Evolutionary conservation across 164 flowering plant genomes (phyloP), one percentile per base, ranked within the genome.

Genomic region (Macadamia integrifolia): DNA sequence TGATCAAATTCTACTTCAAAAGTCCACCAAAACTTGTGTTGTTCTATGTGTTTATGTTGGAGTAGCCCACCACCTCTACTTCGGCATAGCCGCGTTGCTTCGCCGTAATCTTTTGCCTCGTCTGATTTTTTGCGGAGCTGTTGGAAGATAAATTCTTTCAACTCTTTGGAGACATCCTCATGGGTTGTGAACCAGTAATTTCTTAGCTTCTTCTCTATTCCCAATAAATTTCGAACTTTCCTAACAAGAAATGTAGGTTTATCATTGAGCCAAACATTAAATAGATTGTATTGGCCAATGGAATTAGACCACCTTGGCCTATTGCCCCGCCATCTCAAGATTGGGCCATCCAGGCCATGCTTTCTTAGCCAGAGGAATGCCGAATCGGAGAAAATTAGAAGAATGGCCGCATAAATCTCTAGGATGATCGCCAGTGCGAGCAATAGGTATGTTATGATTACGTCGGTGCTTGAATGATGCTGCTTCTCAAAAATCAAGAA

Each of bases 341-440:
- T 23, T 23, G 23, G 23, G 23, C 23, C 23, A 23, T 0, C 0
- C 23, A 23, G 23, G 23, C 23, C 23, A 23, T 23, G 23, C 23
- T 23, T 23, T 23, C 23, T 23, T 23, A 23, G 23, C 23, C 23
- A 43, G 9, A 8, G 64, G 69, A 9, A 40, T n/a, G 3, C 72
- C 84, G 81, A 82, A 58, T 84, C 80, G 3, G 85, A 84, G 64
- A 71, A 69, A 23, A 78, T 9, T 6, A 77, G 50, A 74, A 61
- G 76, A 52, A 74, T 1, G 17, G 78, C 5, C 40, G 84, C 69
- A 10, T 68, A 66, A 2, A 68, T 3, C 60, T 84, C 86, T 6
- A 84, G 68, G 43, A 53, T 69, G 14, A 84, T 28, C 7, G 83
- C 86, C 15, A 81, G 84, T 10, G 44, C 1, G 6, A 81, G 75